Conservation (phyloP, 768 basidiomycete species). For the Termitomyces sp. region DNA sequence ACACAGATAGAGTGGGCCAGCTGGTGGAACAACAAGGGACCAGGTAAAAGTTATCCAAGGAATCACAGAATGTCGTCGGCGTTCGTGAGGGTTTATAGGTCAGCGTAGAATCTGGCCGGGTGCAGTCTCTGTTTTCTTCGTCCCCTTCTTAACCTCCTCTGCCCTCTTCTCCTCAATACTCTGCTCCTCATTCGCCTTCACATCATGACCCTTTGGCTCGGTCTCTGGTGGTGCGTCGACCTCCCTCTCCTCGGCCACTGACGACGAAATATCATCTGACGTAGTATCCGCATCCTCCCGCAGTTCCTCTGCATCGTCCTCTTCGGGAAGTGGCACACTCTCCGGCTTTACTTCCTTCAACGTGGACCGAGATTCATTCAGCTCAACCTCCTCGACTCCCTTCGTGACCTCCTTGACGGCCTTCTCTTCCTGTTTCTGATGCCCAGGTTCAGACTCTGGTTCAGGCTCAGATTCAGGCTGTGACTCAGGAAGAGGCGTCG, state of each 20-base stretch:
- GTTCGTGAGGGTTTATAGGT: not conserved
- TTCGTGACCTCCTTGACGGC: conserved; percentile 67
- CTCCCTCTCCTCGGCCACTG: conserved; percentile 3
- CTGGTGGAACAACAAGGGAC: conserved; percentile 6
- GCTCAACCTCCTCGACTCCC: conserved; percentile 65
- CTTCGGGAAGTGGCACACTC: conserved; percentile 34
- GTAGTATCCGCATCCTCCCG: conserved; percentile 23
- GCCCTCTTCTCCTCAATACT: not conserved
- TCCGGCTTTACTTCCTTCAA: conserved; percentile 21
- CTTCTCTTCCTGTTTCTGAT: conserved; percentile 35
- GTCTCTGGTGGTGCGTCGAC: not conserved
- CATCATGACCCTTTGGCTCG: not conserved
- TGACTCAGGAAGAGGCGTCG: not conserved
- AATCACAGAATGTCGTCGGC: conserved; percentile 10
- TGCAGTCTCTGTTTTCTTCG: conserved; percentile 1
- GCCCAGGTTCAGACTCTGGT: conserved; percentile 16
- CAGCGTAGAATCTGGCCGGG: not conserved
- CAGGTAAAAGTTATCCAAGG: conserved; percentile 5
- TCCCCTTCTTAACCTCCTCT: not conserved
- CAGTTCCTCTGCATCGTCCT: conserved; percentile 29
- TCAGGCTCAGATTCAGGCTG: not conserved
- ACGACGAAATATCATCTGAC: conserved; percentile 8
- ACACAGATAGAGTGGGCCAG: conserved; percentile 6
- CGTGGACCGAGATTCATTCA: conserved; percentile 35
- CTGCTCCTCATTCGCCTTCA: not conserved